These are phyloP conservation scores for Triticum dicoccoides DNA, from an alignment of 176 grass and related monocot genomes.

Conservation along the genomic window DNA sequence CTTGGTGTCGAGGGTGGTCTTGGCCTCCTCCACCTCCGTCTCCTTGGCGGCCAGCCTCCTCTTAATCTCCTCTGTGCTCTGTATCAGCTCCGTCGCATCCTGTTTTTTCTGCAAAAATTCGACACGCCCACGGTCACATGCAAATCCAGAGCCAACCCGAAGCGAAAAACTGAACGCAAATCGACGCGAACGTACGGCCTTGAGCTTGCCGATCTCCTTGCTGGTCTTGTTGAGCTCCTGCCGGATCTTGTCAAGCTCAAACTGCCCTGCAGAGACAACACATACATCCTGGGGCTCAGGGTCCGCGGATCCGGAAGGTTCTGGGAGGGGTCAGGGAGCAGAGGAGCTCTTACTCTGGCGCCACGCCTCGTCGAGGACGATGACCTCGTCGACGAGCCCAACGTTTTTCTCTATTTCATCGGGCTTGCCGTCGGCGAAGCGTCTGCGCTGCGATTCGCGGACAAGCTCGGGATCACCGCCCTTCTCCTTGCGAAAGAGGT, in stretches of 20 bases:
- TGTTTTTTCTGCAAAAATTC: constrained; percentile 35
- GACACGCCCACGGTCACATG: background rate
- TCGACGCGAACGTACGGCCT: constrained; percentile 43
- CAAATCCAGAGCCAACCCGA: background rate
- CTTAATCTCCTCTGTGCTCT: constrained; percentile 82
- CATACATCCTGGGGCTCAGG: background rate
- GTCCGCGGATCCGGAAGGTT: background rate
- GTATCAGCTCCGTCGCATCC: constrained; percentile 68
- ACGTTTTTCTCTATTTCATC: background rate
- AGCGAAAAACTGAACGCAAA: background rate
- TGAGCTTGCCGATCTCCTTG: constrained; percentile 85
- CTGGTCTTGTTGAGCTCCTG: constrained; percentile 85
- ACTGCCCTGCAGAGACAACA: constrained; percentile 48
- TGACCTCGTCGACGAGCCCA: constrained; percentile 79
- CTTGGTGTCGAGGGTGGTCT: constrained; percentile 59
- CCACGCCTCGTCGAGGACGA: constrained; percentile 78
- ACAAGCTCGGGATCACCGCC: constrained; percentile 64
- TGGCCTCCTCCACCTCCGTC: constrained; percentile 81
- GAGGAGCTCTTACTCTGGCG: constrained; percentile 50
- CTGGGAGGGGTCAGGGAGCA: background rate
- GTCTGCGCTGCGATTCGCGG: constrained; percentile 71
- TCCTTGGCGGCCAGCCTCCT: constrained; percentile 65
- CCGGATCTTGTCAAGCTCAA: constrained; percentile 68
- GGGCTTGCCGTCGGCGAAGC: constrained; percentile 12
- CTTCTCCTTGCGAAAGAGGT: constrained; percentile 79